Percentiles rank a stretch among this genome's conserved stretches.
Conservation (phyloP, 495 filamentous ascomycete species). For the Neurospora sp. region DNA sequence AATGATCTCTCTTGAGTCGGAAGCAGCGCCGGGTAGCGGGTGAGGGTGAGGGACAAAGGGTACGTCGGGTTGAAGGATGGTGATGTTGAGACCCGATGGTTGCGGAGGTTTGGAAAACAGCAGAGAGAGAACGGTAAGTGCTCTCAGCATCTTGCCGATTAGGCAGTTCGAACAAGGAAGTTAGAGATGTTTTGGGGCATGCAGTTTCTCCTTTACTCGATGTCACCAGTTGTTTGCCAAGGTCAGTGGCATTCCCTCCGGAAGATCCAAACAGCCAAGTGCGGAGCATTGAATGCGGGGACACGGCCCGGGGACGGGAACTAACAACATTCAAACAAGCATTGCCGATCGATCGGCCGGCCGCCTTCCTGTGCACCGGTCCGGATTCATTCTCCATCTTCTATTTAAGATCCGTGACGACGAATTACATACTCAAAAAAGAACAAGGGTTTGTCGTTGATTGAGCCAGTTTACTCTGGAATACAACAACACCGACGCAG, state of each 20-base stretch:
- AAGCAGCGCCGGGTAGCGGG: constrained; percentile 19
- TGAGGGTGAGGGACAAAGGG: constrained; percentile 12
- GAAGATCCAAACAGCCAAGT: not conserved
- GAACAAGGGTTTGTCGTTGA: too few relatives aligned
- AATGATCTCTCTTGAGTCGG: constrained; percentile 22
- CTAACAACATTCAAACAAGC: not conserved
- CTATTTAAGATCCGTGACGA: too few relatives aligned
- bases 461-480: too few relatives aligned
- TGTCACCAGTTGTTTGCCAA: not conserved
- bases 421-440: too few relatives aligned
- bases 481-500: too few relatives aligned
- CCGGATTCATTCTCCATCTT: not conserved
- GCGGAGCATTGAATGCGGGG: not conserved
- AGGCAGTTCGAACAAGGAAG: not conserved
- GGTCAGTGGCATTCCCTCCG: not conserved
- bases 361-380: not conserved
- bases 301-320: not conserved
- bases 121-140: not conserved
- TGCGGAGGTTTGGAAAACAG: not conserved
- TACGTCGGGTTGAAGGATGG: constrained; percentile 1
- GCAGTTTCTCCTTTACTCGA: not conserved
- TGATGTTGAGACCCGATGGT: constrained; percentile 6
- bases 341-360: not conserved
- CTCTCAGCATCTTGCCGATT: not conserved
- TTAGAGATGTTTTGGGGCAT: not conserved